Percentiles rank a stretch among this genome's conserved stretches.
Evolutionary conservation across 257 asterid genomes (phyloP).

Genomic region (Solanum sitiens): DNA sequence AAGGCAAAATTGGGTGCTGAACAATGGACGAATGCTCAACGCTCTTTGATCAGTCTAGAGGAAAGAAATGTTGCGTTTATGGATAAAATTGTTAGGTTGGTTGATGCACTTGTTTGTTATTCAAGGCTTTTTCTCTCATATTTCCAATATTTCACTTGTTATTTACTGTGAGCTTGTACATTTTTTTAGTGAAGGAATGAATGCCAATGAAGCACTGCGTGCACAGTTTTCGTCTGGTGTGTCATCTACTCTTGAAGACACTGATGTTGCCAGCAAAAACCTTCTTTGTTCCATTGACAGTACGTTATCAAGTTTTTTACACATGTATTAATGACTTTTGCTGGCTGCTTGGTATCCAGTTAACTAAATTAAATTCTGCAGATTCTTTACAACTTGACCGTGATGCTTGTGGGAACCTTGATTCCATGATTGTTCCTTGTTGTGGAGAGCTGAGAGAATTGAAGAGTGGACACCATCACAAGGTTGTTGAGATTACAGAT

Average conservation of each 20-base stretch:
- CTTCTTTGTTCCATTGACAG: slow-evolving; percentile 79
- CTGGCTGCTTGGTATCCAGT: neutral
- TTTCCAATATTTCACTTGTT: neutral
- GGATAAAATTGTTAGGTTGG: slow-evolving; percentile 66
- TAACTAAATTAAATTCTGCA: slow-evolving; percentile 13
- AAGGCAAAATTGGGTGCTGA: slow-evolving; percentile 76
- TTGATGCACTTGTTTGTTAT: neutral
- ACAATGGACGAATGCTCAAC: slow-evolving; percentile 82
- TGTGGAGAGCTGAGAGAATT: slow-evolving; percentile 75
- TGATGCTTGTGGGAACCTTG: slow-evolving; percentile 72
- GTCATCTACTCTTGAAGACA: slow-evolving; percentile 62
- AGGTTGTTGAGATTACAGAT: slow-evolving; percentile 68
- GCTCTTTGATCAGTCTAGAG: slow-evolving; percentile 63
- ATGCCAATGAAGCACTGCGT: slow-evolving; percentile 58
- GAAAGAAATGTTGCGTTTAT: slow-evolving; percentile 64
- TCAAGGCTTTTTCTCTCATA: neutral
- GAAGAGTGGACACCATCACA: slow-evolving; percentile 68
- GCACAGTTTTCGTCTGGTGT: slow-evolving; percentile 63
- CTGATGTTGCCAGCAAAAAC: slow-evolving; percentile 71
- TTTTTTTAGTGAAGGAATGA: slow-evolving; percentile 63
- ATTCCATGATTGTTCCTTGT: slow-evolving; percentile 74
- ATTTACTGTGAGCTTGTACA: neutral
- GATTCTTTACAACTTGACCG: slow-evolving; percentile 91
- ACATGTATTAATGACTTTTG: neutral
- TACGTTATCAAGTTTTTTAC: slow-evolving; percentile 23